Base-by-base conservation (phyloP, 75 land plant genomes). In the Pinus taeda region DNA sequence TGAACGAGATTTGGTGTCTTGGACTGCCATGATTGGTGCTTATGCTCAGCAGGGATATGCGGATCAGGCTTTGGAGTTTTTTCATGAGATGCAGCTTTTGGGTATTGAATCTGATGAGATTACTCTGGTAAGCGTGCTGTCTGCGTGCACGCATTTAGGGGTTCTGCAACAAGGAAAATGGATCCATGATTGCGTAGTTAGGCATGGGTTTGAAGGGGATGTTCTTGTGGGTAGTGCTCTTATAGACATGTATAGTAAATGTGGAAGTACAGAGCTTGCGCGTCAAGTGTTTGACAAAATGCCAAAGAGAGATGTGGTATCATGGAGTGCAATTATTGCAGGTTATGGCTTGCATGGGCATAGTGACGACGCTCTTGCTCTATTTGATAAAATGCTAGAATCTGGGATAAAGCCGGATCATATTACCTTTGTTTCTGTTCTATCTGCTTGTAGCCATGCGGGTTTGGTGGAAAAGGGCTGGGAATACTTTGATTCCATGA, bases 1-100 rank as follows among this genome's bases (percentile, higher is more conserved):
- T 8, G 77, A 82, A n/a, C 80, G 81, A 73, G 94, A 93, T 75
- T 33, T 83, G 7, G 87, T 92, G 7, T 86, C 92, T 29, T 93
- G 96, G 96, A 92, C 89, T 80, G 83, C 94, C 12, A 82, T 93
- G 53, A 89, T 91, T 42, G 74, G 78, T 22, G 87, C 81, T 26
- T 89, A 86, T 71, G 76, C 76, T 12, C 82, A 84, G 20, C 75
- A 89, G 66, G 76, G 22, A 2, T 24, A 57, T 58, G 87, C 78
- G 4, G 2, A 57, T 0, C 65, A 88, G 11, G 66, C 57, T 0
- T 62, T 90, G 30, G 22, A 37, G 39, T 9, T 76, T 2, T 90
- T 90, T 76, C 55, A 80, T 9, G 61, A 42, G 39, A 92, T 92
- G 94, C 66, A 72, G 77, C 66, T 64, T 3, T 57, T 57, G 42